Evolutionary conservation across 225 moss, liverwort and hornwort species (phyloP).

Genomic region (Marchantia paleacea): DNA sequence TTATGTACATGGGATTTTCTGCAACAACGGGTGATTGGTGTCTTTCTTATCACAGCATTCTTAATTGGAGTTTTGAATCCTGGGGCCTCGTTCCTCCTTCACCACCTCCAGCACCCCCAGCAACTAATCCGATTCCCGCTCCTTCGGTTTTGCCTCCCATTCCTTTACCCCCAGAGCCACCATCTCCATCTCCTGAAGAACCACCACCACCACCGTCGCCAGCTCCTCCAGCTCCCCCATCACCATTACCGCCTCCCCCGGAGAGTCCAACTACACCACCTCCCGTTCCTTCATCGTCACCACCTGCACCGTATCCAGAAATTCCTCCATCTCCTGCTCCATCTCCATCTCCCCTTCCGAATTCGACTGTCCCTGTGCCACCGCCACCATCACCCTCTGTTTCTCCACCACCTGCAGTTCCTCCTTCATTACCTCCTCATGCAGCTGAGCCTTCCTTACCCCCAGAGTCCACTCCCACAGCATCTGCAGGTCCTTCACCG

Average conservation of each 20-base stretch:
- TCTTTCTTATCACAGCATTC: slow-evolving; percentile 16
- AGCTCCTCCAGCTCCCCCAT: neutral
- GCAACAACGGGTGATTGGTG: slow-evolving; percentile 19
- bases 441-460: neutral
- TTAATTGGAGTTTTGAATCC: slow-evolving; percentile 22
- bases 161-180: slow-evolving; percentile 33
- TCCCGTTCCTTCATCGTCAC: slow-evolving; percentile 33
- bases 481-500: slow-evolving; percentile 2
- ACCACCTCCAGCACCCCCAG: slow-evolving; percentile 26
- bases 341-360: neutral
- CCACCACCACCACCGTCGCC: slow-evolving; percentile 30
- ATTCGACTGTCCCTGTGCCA: neutral
- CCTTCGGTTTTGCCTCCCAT: slow-evolving; percentile 24
- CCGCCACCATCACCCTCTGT: neutral
- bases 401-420: neutral
- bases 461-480: neutral
- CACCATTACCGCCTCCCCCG: neutral
- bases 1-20: slow-evolving; percentile 27
- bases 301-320: slow-evolving; percentile 26
- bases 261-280: slow-evolving; percentile 28
- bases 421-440: slow-evolving; percentile 6
- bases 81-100: slow-evolving; percentile 17
- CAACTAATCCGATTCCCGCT: neutral
- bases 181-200: slow-evolving; percentile 8
- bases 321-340: slow-evolving; percentile 25